phyloP scores from a whole-genome alignment of 148 eudicot species.

The Salicornia ramosissima region DNA sequence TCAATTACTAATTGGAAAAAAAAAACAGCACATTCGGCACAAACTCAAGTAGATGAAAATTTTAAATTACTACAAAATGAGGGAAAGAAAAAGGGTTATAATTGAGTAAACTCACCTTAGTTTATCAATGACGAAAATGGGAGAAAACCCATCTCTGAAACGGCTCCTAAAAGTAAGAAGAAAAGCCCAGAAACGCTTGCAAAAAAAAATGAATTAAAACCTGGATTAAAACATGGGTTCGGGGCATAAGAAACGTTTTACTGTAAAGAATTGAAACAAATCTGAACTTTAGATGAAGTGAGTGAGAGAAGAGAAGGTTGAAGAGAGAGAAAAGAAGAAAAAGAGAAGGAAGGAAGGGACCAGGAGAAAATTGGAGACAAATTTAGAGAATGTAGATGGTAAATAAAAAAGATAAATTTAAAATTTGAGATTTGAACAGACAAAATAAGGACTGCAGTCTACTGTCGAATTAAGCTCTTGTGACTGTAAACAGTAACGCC shows the following conservation, averaged over 20 bases:
- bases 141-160: conserved; percentile 20
- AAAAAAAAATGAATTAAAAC: conserved; percentile 8
- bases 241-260: conserved; percentile 19
- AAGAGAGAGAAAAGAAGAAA: conserved; percentile 6
- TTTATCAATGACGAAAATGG: conserved; percentile 16
- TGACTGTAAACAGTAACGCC: background rate
- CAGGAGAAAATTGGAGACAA: conserved; percentile 32
- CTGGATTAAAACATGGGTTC: conserved; percentile 1
- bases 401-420: conserved; percentile 8
- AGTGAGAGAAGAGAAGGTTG: conserved; percentile 2
- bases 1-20: background rate
- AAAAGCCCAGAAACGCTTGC: conserved; percentile 6
- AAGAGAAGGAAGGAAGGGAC: conserved; percentile 13
- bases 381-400: conserved; percentile 35
- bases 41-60: background rate
- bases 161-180: background rate
- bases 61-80: background rate
- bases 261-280: conserved; percentile 19
- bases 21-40: background rate
- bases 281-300: conserved; percentile 24
- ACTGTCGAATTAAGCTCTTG: conserved; percentile 11
- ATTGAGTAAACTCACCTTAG: conserved; percentile 27
- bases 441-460: conserved; percentile 32
- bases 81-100: background rate
- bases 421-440: conserved; percentile 25